phyloP scores from a whole-genome alignment of 1,284 basidiomycete species.

The Microbotryomycetes sp. region DNA sequence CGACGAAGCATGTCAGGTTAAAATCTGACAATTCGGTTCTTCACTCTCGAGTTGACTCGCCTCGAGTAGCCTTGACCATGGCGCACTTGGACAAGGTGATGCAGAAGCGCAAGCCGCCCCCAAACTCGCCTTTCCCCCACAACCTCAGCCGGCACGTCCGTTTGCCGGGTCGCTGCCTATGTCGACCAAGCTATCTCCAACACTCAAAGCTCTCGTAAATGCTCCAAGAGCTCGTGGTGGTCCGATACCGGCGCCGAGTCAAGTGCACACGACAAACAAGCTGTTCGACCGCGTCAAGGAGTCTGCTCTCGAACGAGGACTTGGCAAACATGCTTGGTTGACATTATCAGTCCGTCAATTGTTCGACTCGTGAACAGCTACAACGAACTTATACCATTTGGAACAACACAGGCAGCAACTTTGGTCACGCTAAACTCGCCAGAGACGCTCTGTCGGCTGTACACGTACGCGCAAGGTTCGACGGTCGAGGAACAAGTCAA shows the following conservation, averaged over 20 bases:
- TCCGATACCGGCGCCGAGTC: slow-evolving; percentile 46
- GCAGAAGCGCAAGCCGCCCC: neutral
- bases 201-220: slow-evolving; percentile 62
- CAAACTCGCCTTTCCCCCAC: neutral
- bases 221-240: slow-evolving; percentile 52
- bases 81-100: neutral
- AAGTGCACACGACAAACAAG: neutral
- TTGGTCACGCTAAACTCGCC: slow-evolving; percentile 75
- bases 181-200: slow-evolving; percentile 36
- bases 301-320: slow-evolving; percentile 51
- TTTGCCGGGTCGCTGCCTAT: neutral
- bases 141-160: neutral
- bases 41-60: too few relatives aligned
- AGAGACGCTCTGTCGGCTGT: slow-evolving; percentile 66
- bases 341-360: slow-evolving; percentile 58
- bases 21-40: too few relatives aligned
- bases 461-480: slow-evolving; percentile 57
- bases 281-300: slow-evolving; percentile 54
- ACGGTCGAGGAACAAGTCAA: slow-evolving; percentile 52
- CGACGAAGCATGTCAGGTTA: too few relatives aligned
- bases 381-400: neutral
- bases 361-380: slow-evolving; percentile 8
- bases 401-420: slow-evolving; percentile 60
- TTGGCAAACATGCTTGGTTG: slow-evolving; percentile 69
- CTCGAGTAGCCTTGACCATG: slow-evolving; percentile 31